These are phyloP conservation scores for Nemania sp. DNA, from an alignment of 2,329 filamentous ascomycete genomes.

Conservation along the genomic window DNA sequence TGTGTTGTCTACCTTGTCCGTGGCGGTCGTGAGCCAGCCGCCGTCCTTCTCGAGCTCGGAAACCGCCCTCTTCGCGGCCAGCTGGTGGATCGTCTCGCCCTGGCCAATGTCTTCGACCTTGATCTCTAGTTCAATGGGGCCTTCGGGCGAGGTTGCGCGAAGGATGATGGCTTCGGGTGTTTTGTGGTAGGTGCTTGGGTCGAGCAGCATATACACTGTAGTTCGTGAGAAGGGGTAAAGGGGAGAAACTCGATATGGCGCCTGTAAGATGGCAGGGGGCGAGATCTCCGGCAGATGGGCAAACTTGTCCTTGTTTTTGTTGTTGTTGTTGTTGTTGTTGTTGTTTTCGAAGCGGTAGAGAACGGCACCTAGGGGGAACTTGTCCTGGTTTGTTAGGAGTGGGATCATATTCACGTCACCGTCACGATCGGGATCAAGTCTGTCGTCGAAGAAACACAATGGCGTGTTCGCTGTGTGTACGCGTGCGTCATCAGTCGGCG, in stretches of 20 bases:
- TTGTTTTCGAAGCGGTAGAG: too few relatives aligned
- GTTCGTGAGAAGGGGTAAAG: slow-evolving; percentile 22
- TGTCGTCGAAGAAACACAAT: slow-evolving; percentile 17
- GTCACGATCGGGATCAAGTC: neutral
- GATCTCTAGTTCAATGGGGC: slow-evolving; percentile 23
- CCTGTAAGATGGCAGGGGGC: slow-evolving; percentile 17
- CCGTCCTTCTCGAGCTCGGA: slow-evolving; percentile 22
- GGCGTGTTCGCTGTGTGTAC: neutral
- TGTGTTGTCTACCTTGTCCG: neutral
- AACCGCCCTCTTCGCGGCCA: slow-evolving; percentile 21
- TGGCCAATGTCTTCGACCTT: slow-evolving; percentile 22
- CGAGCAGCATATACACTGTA: slow-evolving; percentile 25
- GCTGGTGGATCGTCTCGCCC: slow-evolving; percentile 25
- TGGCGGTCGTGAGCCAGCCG: slow-evolving; percentile 18
- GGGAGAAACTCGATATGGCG: slow-evolving; percentile 12
- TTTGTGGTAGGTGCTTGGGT: slow-evolving; percentile 9
- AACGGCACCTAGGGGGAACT: too few relatives aligned
- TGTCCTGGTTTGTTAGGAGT: neutral
- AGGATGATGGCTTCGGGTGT: slow-evolving; percentile 22
- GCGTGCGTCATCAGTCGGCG: neutral
- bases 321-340: too few relatives aligned
- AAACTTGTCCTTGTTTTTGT: neutral
- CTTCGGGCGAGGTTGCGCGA: slow-evolving; percentile 17
- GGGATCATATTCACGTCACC: neutral
- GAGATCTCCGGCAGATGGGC: slow-evolving; percentile 11